These are phyloP conservation scores for Tolypocladium tundrense DNA, from an alignment of 2,329 filamentous ascomycete species.

Conservation along the genomic window DNA sequence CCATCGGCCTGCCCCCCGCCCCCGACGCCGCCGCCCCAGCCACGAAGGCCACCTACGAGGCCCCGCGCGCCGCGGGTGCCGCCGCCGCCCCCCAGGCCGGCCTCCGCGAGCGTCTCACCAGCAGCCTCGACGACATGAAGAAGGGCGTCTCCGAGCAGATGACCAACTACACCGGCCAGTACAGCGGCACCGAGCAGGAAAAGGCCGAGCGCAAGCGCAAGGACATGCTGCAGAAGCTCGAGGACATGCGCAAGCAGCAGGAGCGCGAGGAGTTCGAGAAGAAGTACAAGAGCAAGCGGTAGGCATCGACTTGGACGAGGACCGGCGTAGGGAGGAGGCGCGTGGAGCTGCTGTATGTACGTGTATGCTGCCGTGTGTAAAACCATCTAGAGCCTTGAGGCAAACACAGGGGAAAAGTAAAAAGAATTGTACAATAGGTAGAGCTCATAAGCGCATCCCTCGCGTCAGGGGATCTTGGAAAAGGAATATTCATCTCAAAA, in stretches of 20 bases:
- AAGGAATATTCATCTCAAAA: not conserved
- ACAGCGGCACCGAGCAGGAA: constrained; percentile 19
- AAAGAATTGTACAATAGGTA: not conserved
- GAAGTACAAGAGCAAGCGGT: constrained; percentile 26
- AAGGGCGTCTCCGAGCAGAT: constrained; percentile 24
- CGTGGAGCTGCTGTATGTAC: not conserved
- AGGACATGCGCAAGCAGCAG: constrained; percentile 23
- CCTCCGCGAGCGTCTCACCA: constrained; percentile 20
- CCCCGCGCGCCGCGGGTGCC: constrained; percentile 19
- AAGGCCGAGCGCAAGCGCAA: constrained; percentile 23
- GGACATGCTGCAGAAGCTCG: constrained; percentile 23
- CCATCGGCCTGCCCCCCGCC: constrained; percentile 26
- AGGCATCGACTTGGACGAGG: not conserved
- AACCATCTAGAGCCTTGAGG: constrained; percentile 3
- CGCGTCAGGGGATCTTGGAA: not conserved
- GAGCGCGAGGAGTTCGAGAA: constrained; percentile 27
- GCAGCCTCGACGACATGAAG: constrained; percentile 24
- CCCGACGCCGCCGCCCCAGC: constrained; percentile 8
- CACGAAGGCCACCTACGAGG: constrained; percentile 19
- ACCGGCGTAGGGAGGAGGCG: not conserved
- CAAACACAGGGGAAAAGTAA: not conserved
- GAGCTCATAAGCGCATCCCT: not conserved
- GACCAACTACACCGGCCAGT: constrained; percentile 23
- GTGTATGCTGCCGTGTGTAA: constrained; percentile 5
- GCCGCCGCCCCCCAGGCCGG: constrained; percentile 9